Conservation (phyloP, 257 asterid genomes). For the Primulina huaijiensis region DNA sequence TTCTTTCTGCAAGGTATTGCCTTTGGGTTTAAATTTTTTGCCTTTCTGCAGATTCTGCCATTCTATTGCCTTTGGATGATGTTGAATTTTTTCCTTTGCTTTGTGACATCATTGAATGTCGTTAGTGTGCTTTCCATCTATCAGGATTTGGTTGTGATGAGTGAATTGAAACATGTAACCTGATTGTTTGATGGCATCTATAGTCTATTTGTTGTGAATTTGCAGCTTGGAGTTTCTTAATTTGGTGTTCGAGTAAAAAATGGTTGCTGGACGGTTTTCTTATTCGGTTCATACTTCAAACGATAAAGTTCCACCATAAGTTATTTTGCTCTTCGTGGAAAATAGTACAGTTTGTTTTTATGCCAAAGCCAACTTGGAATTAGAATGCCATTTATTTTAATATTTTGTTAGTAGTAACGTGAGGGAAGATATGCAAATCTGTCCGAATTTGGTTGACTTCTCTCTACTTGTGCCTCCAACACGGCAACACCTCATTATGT, state of each 20-base stretch:
- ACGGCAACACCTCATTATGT: background rate
- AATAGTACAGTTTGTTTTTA: no score
- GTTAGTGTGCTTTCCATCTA: background rate
- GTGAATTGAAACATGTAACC: background rate
- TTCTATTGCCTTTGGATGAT: background rate
- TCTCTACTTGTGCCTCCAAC: background rate
- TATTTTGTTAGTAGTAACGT: no score
- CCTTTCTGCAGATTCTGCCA: background rate
- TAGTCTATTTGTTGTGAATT: background rate
- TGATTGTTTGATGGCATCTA: background rate
- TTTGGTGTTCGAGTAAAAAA: background rate
- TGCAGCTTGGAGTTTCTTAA: background rate
- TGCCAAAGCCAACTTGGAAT: background rate
- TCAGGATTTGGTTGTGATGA: slow-evolving; percentile 1
- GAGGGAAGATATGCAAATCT: background rate
- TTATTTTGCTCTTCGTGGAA: no score
- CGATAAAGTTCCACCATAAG: background rate
- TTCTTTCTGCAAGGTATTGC: slow-evolving; percentile 51
- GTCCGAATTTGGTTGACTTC: background rate
- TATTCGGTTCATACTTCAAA: background rate
- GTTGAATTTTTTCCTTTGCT: background rate
- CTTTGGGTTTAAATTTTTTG: slow-evolving; percentile 30
- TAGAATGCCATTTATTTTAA: no score
- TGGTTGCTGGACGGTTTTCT: background rate
- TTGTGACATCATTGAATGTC: background rate